Conservation (phyloP, 2,329 filamentous ascomycete genomes). For the Sclerotiophoma versabilis region DNA sequence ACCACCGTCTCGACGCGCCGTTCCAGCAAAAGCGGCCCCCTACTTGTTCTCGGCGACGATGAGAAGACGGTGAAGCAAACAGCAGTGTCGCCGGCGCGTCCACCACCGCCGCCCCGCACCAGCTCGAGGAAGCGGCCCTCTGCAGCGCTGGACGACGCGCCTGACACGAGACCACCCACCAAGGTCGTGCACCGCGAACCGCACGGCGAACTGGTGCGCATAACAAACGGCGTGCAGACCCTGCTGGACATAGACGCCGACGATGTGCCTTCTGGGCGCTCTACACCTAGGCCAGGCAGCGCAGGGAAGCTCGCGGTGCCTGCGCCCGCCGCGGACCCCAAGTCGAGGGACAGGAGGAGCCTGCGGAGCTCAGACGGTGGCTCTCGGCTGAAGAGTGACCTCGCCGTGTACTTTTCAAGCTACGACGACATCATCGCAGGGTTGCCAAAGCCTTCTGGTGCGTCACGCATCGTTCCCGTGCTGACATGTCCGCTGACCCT, state of each 20-base stretch:
- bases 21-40: constrained; percentile 32
- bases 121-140: constrained; percentile 43
- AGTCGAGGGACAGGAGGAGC: constrained; percentile 70
- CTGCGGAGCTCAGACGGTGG: constrained; percentile 84
- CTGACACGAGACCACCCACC: constrained; percentile 48
- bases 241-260: constrained; percentile 45
- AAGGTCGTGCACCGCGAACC: constrained; percentile 52
- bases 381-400: constrained; percentile 86
- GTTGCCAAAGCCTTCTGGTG: constrained; percentile 79
- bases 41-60: constrained; percentile 31
- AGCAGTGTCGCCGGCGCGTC: constrained; percentile 17
- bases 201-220: constrained; percentile 51
- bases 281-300: constrained; percentile 42
- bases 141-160: constrained; percentile 35
- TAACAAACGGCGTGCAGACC: constrained; percentile 52
- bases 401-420: constrained; percentile 88
- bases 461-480: constrained; percentile 29
- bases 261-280: constrained; percentile 39
- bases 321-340: constrained; percentile 24
- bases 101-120: constrained; percentile 31
- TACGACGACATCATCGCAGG: constrained; percentile 95
- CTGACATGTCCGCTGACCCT: constrained; percentile 24
- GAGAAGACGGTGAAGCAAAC: constrained; percentile 28
- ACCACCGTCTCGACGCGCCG: constrained; percentile 38
- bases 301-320: constrained; percentile 38